Base-by-base conservation (phyloP, 768 basidiomycete genomes). In the Aureoboletus auriporus region DNA sequence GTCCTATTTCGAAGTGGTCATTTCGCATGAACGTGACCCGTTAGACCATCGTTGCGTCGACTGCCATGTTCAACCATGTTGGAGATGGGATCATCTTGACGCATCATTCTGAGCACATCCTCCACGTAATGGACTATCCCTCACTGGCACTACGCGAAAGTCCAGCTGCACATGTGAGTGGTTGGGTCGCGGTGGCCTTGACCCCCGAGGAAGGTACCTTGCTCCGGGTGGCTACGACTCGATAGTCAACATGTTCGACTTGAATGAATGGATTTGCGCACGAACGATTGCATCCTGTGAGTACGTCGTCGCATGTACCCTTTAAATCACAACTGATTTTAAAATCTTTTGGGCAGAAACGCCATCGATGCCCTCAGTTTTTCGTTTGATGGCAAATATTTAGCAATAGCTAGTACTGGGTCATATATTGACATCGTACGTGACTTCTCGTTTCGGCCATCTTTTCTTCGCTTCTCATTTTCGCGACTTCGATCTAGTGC, bases 131-230 rank as follows among this genome's bases (percentile, higher is more conserved):
- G 60, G 81, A 86, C 53, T 88, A 81, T 55, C 86, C 87, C 6
- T 76, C 77, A 12, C 65, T 89, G 29, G 64, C 70, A 5, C 55
- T 82, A 14, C 69, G 79, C 28, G 83, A 86, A 57, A 80, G 73
- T 51, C 78, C 78, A 10, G 80, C 84, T 1, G 86, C 88, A 11
- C 89, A 91, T 58, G 86, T 89, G 3, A 85, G 85, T 10, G 88
- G 87, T n/a, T 88, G 86, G 55, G 70, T 82, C 10, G 84, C 86
- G 3, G 75, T 86, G 33, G 86, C 5, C 68, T 89, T 33, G 88
- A 91, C 64, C 89, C 89, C n/a, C 76, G 88, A 17, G 87, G 88
- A 64, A 75, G 78, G 84, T 90, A 89, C 55, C 75, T 90, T 34
- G 87, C 87, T 2, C 85, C 87, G 1, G 88, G 89, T 29, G 89